A percentile compares a stretch with the other conserved stretches of the same genome.
These are phyloP conservation scores for Didymella pinodella DNA, from an alignment of 2,329 filamentous ascomycete species.

Conservation along the genomic window DNA sequence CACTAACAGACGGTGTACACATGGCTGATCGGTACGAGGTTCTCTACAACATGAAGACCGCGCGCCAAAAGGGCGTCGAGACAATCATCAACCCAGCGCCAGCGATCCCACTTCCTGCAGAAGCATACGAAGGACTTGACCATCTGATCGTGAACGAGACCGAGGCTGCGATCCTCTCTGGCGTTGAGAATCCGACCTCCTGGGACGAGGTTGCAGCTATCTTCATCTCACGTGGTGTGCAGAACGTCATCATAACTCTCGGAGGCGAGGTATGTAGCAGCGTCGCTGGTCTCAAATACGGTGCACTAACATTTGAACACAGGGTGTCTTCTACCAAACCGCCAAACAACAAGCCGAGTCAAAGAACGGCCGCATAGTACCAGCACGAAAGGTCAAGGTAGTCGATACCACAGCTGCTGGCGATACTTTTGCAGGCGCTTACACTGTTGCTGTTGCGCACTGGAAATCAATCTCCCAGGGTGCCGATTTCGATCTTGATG, in stretches of 20 bases:
- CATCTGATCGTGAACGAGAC: constrained; percentile 92
- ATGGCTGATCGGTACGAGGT: constrained; percentile 31
- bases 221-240: constrained; percentile 75
- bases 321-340: constrained; percentile 56
- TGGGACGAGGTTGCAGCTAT: constrained; percentile 47
- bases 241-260: constrained; percentile 82
- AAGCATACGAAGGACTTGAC: constrained; percentile 71
- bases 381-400: constrained; percentile 75
- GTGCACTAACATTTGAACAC: constrained; percentile 32
- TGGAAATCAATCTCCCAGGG: constrained; percentile 53
- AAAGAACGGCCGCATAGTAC: constrained; percentile 57
- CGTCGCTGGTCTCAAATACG: background rate
- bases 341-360: constrained; percentile 55
- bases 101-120: constrained; percentile 71
- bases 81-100: constrained; percentile 85
- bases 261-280: constrained; percentile 70
- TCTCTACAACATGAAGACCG: constrained; percentile 48
- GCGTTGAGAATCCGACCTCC: constrained; percentile 50
- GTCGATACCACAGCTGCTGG: constrained; percentile 94
- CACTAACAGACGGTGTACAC: background rate
- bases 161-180: constrained; percentile 78
- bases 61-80: constrained; percentile 45
- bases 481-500: constrained; percentile 60
- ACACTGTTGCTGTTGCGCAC: constrained; percentile 74
- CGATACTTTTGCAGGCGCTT: constrained; percentile 91